phyloP scores from a whole-genome alignment of 345 rosid species.

The Psidium friedrichsthalianum region DNA sequence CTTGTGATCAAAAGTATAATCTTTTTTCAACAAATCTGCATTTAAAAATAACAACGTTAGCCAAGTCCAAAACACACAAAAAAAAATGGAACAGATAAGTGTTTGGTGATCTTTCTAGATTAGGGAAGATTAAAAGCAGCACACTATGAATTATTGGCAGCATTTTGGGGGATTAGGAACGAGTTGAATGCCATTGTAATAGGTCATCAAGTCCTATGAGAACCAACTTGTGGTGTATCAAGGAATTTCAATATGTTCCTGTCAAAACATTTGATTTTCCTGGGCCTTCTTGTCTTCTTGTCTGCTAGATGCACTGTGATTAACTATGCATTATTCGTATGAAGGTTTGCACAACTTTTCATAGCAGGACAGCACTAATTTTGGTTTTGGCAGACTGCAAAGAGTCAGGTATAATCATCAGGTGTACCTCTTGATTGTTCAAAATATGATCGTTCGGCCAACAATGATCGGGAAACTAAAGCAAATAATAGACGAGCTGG shows the following conservation, averaged over 20 bases:
- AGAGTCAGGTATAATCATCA: background rate
- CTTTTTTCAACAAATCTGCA: slow-evolving; percentile 71
- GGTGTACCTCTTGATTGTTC: background rate
- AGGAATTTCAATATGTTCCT: background rate
- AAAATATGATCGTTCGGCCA: background rate
- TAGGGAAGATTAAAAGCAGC: background rate
- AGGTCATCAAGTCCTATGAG: background rate
- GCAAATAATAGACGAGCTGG: background rate
- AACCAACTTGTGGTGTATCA: background rate
- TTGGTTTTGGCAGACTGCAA: background rate
- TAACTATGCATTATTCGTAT: background rate
- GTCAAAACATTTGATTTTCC: background rate
- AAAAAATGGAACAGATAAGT: background rate
- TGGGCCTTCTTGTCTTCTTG: background rate
- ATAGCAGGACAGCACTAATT: background rate
- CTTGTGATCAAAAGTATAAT: slow-evolving; percentile 68
- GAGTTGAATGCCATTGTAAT: background rate
- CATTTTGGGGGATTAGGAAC: background rate
- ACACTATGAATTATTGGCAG: background rate
- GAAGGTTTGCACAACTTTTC: background rate
- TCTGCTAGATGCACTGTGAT: background rate
- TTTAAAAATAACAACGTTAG: background rate
- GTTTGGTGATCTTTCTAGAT: too few relatives aligned
- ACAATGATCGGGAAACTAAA: background rate
- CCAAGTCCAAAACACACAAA: background rate